Evolutionary conservation across 192 early-diverging fungal genomes (phyloP).

Genomic region (Backusella macrospora): DNA sequence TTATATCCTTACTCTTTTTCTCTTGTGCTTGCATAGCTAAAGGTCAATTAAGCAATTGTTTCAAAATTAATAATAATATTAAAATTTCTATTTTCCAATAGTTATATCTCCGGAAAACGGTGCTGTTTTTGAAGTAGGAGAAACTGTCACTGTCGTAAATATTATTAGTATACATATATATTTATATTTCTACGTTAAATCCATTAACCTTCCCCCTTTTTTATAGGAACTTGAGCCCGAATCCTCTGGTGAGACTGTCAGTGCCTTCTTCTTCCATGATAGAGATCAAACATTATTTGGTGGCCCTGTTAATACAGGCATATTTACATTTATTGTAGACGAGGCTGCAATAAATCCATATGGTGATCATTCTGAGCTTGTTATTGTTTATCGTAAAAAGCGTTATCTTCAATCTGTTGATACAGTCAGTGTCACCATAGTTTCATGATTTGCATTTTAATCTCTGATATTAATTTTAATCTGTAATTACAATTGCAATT

Average conservation of each 20-base stretch:
- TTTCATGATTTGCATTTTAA: not conserved
- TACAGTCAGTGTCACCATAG: not conserved
- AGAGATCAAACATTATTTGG: not conserved
- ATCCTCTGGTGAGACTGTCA: constrained; percentile 2
- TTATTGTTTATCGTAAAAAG: not conserved
- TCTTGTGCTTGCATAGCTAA: not conserved
- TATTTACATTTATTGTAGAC: not conserved
- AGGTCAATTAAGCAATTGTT: not conserved
- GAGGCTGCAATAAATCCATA: not conserved
- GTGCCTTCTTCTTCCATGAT: not conserved
- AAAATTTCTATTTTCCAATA: too few relatives aligned
- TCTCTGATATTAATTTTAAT: not conserved
- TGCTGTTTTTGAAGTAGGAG: not conserved
- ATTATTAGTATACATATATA: too few relatives aligned
- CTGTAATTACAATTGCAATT: not conserved
- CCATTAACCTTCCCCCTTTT: too few relatives aligned
- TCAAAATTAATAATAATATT: too few relatives aligned
- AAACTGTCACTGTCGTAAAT: not conserved
- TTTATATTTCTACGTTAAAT: too few relatives aligned
- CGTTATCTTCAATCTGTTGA: constrained; percentile 5
- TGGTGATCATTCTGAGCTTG: not conserved
- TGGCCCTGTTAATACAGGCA: not conserved
- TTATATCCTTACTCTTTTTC: not conserved
- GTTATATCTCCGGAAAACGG: constrained; percentile 8
- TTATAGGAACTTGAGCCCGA: not conserved